phyloP scores from a whole-genome alignment of 2,329 filamentous ascomycete genomes.

The Fusarium secorum region DNA sequence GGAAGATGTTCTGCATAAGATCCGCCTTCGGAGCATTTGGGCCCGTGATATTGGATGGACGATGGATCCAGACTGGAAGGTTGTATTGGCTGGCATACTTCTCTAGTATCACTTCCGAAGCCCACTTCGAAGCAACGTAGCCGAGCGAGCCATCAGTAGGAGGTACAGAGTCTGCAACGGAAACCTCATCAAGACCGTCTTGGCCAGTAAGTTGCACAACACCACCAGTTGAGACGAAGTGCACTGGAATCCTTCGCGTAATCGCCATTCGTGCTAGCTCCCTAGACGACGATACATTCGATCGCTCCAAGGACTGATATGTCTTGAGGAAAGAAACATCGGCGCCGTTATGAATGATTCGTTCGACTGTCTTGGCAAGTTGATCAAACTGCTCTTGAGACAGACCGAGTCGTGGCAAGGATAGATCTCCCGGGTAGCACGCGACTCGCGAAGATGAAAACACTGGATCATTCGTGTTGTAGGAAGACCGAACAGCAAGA shows the following conservation, averaged over 20 bases:
- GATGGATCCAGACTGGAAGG: constrained; percentile 1
- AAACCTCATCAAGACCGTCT: background rate
- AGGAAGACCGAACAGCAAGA: background rate
- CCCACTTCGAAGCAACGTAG: constrained; percentile 48
- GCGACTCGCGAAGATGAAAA: background rate
- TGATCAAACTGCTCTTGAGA: background rate
- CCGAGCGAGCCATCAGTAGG: constrained; percentile 31
- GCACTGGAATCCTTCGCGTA: constrained; percentile 43
- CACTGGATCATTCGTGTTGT: background rate
- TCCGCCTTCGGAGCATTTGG: background rate
- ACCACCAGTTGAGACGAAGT: constrained; percentile 48
- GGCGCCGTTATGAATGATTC: constrained; percentile 60
- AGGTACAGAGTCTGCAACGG: background rate
- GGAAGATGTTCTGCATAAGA: constrained; percentile 7
- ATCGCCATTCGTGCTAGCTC: constrained; percentile 40
- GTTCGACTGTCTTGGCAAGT: background rate
- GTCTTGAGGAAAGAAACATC: constrained; percentile 45
- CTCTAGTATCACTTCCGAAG: constrained; percentile 44
- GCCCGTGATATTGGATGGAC: background rate
- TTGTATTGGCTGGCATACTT: background rate
- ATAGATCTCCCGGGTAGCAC: background rate
- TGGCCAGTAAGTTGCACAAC: constrained; percentile 18
- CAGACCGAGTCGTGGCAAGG: background rate
- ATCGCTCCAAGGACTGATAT: constrained; percentile 40
- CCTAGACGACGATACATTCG: constrained; percentile 45